Conservation (phyloP, 306 rosid species). For the Malus domestica region DNA sequence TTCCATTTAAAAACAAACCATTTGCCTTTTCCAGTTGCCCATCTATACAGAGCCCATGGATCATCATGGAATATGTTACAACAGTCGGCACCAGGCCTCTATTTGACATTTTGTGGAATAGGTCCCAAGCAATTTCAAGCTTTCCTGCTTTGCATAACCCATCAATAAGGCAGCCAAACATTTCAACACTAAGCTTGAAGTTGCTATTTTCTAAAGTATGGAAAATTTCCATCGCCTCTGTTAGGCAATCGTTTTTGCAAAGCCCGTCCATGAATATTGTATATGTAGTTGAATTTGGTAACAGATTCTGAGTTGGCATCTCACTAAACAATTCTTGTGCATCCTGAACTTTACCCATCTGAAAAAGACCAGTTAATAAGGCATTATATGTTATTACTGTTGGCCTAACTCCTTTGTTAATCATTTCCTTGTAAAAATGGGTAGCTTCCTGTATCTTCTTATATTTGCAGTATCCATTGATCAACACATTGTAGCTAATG, state of each 20-base stretch:
- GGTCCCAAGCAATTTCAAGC: slow-evolving; percentile 28
- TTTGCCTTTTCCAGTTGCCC: slow-evolving; percentile 35
- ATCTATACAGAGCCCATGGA: slow-evolving; percentile 33
- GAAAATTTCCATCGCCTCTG: slow-evolving; percentile 36
- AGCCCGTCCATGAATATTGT: slow-evolving; percentile 27
- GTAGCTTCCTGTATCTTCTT: slow-evolving; percentile 31
- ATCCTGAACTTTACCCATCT: slow-evolving; percentile 27
- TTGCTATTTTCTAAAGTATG: slow-evolving; percentile 12
- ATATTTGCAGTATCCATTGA: slow-evolving; percentile 27
- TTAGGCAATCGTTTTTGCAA: slow-evolving; percentile 28
- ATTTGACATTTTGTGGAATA: slow-evolving; percentile 16
- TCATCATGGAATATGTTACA: slow-evolving; percentile 33
- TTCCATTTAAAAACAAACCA: slow-evolving; percentile 31
- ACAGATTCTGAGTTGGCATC: slow-evolving; percentile 25
- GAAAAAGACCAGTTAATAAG: slow-evolving; percentile 28
- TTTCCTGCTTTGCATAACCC: slow-evolving; percentile 28
- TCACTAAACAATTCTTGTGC: slow-evolving; percentile 24
- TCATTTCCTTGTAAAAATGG: slow-evolving; percentile 23
- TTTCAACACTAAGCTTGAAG: slow-evolving; percentile 7
- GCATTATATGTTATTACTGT: slow-evolving; percentile 14
- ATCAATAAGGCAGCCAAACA: slow-evolving; percentile 18
- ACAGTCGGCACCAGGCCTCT: slow-evolving; percentile 21
- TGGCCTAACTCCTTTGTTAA: slow-evolving; percentile 26
- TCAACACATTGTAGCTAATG: slow-evolving; percentile 26
- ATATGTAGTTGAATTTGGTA: slow-evolving; percentile 19